Evolutionary conservation across 257 asterid species (phyloP), one percentile per base, ranked within the genome.

Genomic region (Oldenlandia corymbosa): DNA sequence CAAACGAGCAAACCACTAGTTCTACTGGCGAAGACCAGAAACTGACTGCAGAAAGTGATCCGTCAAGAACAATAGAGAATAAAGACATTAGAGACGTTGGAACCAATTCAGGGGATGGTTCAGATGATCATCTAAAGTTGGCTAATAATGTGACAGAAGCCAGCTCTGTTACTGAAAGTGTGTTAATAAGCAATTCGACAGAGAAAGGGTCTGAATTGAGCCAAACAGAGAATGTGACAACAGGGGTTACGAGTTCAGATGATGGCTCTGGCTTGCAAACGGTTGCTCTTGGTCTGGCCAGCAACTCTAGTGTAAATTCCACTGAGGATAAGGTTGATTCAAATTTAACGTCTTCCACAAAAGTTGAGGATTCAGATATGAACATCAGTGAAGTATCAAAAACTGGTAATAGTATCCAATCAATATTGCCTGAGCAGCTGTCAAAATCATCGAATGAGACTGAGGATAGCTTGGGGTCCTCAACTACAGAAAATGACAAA

Each of bases 21-120:
- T 75, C 71, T 50, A 74, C 71, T 66, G 80, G 58, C 53, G 84
- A 60, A 64, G 71, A 68, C 48, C 71, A 61, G n/a, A 77, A 78
- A 70, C 61, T 67, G 64, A 71, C 59, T 60, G 65, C 41, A 61
- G 79, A 69, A 20, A 75, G 42, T 52, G 60, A 60, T 66, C 69
- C 36, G 74, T 55, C 68, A 49, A 73, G 65, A 46, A 65, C 54
- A 20, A 78, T 77, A 31, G 66, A 58, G 50, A 64, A 61, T 66
- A 77, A 67, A 55, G 67, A 52, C 68, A 71, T 58, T 3, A 72
- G 60, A 68, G 74, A 59, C 56, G 73, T 55, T 46, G 78, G 53
- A 47, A 67, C 74, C 65, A 37, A 16, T 39, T 54, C 78, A 26
- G 58, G 45, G 5, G 62, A 69, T 49, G 13, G 50, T 21, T 47